Conservation (phyloP, 768 basidiomycete species). For the Ramaria sp. region DNA sequence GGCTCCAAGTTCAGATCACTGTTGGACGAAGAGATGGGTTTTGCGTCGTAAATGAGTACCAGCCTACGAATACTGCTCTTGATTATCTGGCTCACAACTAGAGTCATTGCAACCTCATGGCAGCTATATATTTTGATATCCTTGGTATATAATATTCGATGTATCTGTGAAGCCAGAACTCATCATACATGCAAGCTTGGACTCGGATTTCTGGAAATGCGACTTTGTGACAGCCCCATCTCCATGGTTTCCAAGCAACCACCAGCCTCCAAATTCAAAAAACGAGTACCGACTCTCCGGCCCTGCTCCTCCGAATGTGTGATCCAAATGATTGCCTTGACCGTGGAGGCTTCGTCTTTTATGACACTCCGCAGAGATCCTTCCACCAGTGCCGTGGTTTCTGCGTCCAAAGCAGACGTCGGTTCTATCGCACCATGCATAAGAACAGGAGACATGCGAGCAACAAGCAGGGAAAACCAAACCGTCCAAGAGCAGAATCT, state of each 20-base stretch:
- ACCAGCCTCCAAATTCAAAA: slow-evolving; percentile 28
- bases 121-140: not conserved
- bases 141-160: not conserved
- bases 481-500: slow-evolving; percentile 77
- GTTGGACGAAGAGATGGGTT: slow-evolving; percentile 76
- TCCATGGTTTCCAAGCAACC: slow-evolving; percentile 9
- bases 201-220: not conserved
- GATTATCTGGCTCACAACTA: no score
- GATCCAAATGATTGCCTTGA: slow-evolving; percentile 79
- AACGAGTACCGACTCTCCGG: slow-evolving; percentile 60
- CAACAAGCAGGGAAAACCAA: slow-evolving; percentile 15
- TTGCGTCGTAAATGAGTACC: slow-evolving; percentile 15
- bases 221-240: not conserved
- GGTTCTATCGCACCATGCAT: slow-evolving; percentile 46
- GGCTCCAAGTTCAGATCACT: slow-evolving; percentile 49
- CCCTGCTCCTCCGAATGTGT: slow-evolving; percentile 82
- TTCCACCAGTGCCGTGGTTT: slow-evolving; percentile 58
- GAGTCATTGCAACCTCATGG: not conserved
- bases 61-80: no score
- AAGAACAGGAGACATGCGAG: not conserved
- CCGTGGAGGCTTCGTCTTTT: slow-evolving; percentile 30
- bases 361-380: slow-evolving; percentile 44
- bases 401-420: slow-evolving; percentile 76
- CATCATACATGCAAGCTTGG: not conserved
- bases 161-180: not conserved